Base-by-base conservation (phyloP, 371 early-diverging fungal species). In the Rhizopus delemar region DNA sequence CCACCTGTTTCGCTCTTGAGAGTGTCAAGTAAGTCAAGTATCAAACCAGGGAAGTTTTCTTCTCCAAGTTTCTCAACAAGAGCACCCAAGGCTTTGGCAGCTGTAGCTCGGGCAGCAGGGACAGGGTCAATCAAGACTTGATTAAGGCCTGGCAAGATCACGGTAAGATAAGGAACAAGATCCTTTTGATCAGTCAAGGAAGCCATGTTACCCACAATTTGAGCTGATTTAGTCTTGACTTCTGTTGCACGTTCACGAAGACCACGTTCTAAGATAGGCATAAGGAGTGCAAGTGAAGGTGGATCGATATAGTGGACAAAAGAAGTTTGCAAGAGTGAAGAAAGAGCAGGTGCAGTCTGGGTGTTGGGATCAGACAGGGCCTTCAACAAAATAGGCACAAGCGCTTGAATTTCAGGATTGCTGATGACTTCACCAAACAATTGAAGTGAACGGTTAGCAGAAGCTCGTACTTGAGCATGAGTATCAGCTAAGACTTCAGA, bases 221-320 rank as follows among this genome's bases (percentile, higher is more conserved):
- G 97, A 13, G 98, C 93, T 11, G 97, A 92, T 63, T 87, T 90
- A 60, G 91, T 93, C 84, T 97, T 97, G 59, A 90, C 86, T 41
- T 94, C 90, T 2, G 97, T 93, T 29, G 84, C 80, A 59, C 99
- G 88, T 62, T 93, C 94, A 33, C 87, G 84, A 73, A 98, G 77
- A 60, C 97, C 99, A 57, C 98, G 91, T 63, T 92, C 87, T 36
- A 98, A 67, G 53, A 98, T 93, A 4, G 99, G 99, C 70, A 97
- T 92, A 3, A 98, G 86, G 48, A 98, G 78, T 12, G 98, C 98
- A 63, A 98, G 79, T 8, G 93, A 94, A 15, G 99, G 96, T 5
- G 97, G 89, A 73, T 98, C 99, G 56, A 98, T 92, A 71, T 98
- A 98, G 73, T 98, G 99, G 13, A 95, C 92, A 74, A 98, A 98